Evolutionary conservation across 2,329 filamentous ascomycete genomes (phyloP).

Genomic region (Sordariomycetes sp.): DNA sequence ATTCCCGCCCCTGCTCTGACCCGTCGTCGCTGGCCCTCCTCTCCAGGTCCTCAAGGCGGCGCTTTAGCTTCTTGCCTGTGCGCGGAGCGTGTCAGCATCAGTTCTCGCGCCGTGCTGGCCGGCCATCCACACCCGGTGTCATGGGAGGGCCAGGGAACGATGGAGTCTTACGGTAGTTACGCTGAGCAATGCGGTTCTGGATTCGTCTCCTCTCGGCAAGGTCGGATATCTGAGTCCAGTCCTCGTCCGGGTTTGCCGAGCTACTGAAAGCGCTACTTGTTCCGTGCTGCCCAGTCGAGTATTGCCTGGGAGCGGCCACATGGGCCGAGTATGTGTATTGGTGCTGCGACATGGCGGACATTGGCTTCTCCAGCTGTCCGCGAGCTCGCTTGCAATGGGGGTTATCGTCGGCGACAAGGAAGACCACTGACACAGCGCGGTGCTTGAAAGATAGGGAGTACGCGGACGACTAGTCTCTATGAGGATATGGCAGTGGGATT

Average conservation of each 20-base stretch:
- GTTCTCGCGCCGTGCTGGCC: background rate
- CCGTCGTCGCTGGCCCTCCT: slow-evolving; percentile 43
- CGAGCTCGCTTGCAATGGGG: too few relatives aligned
- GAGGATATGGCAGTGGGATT: too few relatives aligned
- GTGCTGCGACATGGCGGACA: background rate
- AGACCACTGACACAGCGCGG: too few relatives aligned
- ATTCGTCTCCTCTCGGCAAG: slow-evolving; percentile 87
- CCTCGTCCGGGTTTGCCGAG: slow-evolving; percentile 90
- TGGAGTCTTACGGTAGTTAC: slow-evolving; percentile 74
- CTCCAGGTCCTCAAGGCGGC: slow-evolving; percentile 76
- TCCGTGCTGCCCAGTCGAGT: background rate
- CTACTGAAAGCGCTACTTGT: slow-evolving; percentile 88
- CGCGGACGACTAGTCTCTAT: too few relatives aligned
- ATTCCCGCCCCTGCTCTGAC: background rate
- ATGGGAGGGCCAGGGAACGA: background rate
- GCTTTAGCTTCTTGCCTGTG: slow-evolving; percentile 84
- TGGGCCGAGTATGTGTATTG: background rate
- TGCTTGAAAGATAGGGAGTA: too few relatives aligned
- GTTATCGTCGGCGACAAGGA: too few relatives aligned
- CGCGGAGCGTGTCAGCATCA: background rate
- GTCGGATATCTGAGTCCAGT: slow-evolving; percentile 99
- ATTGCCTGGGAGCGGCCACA: background rate
- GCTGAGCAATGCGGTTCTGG: slow-evolving; percentile 95
- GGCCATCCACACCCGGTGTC: background rate
- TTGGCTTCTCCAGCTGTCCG: too few relatives aligned